phyloP scores from a whole-genome alignment of 148 eudicot genomes.

The Silene uniflora region DNA sequence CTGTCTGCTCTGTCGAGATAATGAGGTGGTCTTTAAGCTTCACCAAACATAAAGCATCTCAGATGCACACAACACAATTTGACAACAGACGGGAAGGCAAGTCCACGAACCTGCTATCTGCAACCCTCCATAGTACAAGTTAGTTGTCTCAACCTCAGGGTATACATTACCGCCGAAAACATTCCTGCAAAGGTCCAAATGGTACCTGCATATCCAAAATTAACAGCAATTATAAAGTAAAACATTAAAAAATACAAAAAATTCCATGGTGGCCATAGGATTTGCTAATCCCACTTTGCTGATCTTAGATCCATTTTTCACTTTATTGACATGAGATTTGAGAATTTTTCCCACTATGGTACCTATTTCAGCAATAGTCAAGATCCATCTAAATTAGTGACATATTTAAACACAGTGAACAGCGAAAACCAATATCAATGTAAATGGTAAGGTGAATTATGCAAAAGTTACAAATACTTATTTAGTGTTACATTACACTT shows the following conservation, averaged over 20 bases:
- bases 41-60: not conserved
- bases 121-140: conserved; percentile 90
- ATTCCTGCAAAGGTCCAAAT: conserved; percentile 96
- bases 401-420: not conserved
- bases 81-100: conserved; percentile 1
- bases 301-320: not conserved
- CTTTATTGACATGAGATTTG: not conserved
- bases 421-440: not conserved
- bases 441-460: not conserved
- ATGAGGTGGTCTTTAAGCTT: not conserved
- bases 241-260: not conserved
- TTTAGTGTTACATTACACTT: too few species aligned
- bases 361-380: not conserved
- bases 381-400: not conserved
- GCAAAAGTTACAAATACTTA: too few species aligned
- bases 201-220: conserved; percentile 60
- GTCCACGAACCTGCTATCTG: conserved; percentile 67
- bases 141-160: conserved; percentile 84
- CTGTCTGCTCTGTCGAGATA: not conserved
- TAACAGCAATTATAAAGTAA: not conserved
- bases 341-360: not conserved
- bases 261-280: not conserved
- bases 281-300: not conserved
- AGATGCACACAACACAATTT: not conserved
- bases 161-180: conserved; percentile 85